Evolutionary conservation across 2,329 filamentous ascomycete species (phyloP), one percentile per base, ranked within the genome.

Genomic region (Aspergillus sp.): DNA sequence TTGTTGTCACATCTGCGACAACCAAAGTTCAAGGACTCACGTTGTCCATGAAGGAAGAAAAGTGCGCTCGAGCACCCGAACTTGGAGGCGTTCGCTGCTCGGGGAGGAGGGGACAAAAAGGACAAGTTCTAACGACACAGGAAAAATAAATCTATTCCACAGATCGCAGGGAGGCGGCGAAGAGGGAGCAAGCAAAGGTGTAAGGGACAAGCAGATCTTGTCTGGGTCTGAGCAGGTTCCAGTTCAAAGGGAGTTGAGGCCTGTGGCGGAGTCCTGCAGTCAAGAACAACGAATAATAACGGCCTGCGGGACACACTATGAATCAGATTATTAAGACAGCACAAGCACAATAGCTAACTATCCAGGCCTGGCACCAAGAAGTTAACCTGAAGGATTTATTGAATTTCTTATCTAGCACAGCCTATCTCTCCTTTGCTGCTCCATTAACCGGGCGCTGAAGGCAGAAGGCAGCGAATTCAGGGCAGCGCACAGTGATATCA

Each of bases 41-140:
- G 68, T 76, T 77, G 70, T 77, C 76, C 76, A 79, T 79, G 66
- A 62, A 65, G 61, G 54, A 64, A 72, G 70, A 70, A 68, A 70
- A 68, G 67, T 70, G 70, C 70, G 70, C 65, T 67, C 71, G 67
- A 67, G 69, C 66, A 68, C 64, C 65, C 57, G 60, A 61, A 64
- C 57, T 61, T 60, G 63, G 64, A 65, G 62, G 54, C 56, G 63
- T 64, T 63, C 67, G 62, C 64, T 60, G 63, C 58, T 62, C 49
- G 57, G 62, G 61, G 54, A 20, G 34, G 41, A 52, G 47, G 47
- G 37, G 8, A 46, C 11, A 48, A 50, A 51, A 50, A 51, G 58
- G 56, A 48, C 50, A 60, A 48, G 51, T 33, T 48, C 52, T 41
- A 50, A 39, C 52, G 44, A 58, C 13, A 47, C 19, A 24, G 37